Percentiles rank a stretch among this genome's conserved stretches.
Conservation (phyloP, 192 early-diverging fungal species). For the Funneliformis mosseae region DNA sequence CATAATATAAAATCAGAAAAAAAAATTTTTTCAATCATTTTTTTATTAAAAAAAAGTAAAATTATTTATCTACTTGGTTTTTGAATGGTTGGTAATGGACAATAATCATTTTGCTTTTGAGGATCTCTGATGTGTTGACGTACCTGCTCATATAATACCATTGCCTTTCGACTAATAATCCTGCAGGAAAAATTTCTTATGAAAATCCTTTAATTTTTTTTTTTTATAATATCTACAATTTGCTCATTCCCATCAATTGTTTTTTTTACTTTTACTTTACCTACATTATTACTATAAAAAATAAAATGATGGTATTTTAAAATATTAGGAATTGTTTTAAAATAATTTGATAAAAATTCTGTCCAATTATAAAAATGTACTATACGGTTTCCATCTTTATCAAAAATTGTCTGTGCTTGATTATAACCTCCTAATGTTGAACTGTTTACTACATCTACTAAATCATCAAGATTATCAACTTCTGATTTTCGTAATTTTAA, state of each 20-base stretch:
- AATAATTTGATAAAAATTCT: not conserved
- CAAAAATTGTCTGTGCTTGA: not conserved
- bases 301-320: conserved; percentile 13
- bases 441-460: not conserved
- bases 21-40: too few relatives aligned
- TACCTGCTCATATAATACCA: not conserved
- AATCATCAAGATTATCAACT: conserved; percentile 11
- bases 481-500: conserved; percentile 2
- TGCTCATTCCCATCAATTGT: not conserved
- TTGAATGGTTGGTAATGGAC: too few relatives aligned
- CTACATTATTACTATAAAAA: not conserved
- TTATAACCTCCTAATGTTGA: not conserved
- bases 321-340: not conserved
- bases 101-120: too few relatives aligned
- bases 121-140: not conserved
- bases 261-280: not conserved
- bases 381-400: not conserved
- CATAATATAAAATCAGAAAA: too few relatives aligned
- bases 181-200: not conserved
- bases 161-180: not conserved
- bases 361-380: conserved; percentile 8
- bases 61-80: too few relatives aligned
- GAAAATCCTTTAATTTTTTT: not conserved
- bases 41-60: too few relatives aligned
- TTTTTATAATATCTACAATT: conserved; percentile 3